Base-by-base conservation (phyloP, 345 rosid species). In the Carallia pectinifolia region DNA sequence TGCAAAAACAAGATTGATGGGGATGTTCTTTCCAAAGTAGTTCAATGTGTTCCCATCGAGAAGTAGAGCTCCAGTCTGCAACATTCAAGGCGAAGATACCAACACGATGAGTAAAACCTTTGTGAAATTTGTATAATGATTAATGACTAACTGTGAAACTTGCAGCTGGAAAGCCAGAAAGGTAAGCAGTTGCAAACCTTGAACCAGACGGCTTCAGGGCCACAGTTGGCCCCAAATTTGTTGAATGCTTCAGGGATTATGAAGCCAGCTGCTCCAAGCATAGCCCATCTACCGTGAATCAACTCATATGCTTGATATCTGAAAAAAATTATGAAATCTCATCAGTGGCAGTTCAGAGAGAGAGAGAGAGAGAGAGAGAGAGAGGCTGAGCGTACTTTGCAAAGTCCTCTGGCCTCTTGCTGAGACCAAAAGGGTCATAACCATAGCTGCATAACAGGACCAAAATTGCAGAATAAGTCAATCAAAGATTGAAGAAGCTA, bases 121-220 rank as follows among this genome's bases (percentile, higher is more conserved):
- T 23, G 30, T 55, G 31, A 19, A 55, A 29, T 55, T 55, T 23
- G 27, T 29, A 23, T 7, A 29, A 55, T 12, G 10, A 23, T 55
- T 55, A 55, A 29, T 29, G 15, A 55, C 5, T 3, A 55, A 7
- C 27, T 4, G 27, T 55, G 13, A 55, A 55, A 23, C 1, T 29
- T 55, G 33, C 6, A 55, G 59, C 59, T 55, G 31, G 29, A 55
- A 23, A 23, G 23, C 23, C 23, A 23, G 23, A 23, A 7, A n/a
- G 23, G 30, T 4, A 19, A 64, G 16, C 50, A 58, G 27, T 3
- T 29, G 3, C 36, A 10, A 27, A 94, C 97, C 97, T 89, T 91
- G 76, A 94, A 94, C 99, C 97, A 90, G 66, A 94, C 97, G 1
- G 98, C 99, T 86, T 94, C 99, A 38, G 97, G 99, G 12, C 99